Percentiles rank a stretch among this genome's conserved stretches.
These are phyloP conservation scores for Solanum sitiens DNA, from an alignment of 257 asterid genomes.

Conservation along the genomic window DNA sequence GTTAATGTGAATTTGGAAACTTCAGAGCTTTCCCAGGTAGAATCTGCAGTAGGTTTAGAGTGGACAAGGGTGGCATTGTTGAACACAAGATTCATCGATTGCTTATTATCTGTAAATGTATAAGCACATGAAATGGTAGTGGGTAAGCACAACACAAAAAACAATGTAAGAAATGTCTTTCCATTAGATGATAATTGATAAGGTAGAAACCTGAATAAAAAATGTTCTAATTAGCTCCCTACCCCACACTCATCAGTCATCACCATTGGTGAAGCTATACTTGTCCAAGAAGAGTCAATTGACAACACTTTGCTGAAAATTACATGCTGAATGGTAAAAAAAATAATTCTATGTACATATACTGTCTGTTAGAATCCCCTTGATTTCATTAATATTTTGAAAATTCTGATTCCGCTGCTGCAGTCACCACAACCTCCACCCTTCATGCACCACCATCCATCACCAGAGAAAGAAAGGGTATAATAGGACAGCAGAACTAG, in stretches of 20 bases:
- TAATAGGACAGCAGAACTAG: neutral
- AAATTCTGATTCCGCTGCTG: neutral
- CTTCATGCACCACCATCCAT: neutral
- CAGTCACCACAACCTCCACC: neutral
- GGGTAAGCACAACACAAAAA: neutral
- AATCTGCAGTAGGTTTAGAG: conserved; percentile 23
- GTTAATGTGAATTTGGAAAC: conserved; percentile 59
- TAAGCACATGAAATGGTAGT: neutral
- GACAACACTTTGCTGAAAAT: neutral
- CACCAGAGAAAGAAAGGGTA: neutral
- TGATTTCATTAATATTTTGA: neutral
- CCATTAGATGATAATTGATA: neutral
- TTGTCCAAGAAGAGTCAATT: neutral
- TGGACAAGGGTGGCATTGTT: conserved; percentile 27
- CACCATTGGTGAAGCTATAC: neutral
- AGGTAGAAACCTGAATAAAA: neutral
- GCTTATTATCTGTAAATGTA: conserved; percentile 43
- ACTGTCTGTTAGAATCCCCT: neutral
- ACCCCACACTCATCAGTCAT: neutral
- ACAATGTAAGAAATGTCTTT: neutral
- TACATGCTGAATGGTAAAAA: neutral
- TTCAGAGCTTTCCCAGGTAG: conserved; percentile 29
- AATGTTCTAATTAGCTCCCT: neutral
- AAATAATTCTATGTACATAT: neutral
- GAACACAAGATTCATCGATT: conserved; percentile 40